Conservation (phyloP, 192 early-diverging fungal genomes). For the Oehlia diaphana region DNA sequence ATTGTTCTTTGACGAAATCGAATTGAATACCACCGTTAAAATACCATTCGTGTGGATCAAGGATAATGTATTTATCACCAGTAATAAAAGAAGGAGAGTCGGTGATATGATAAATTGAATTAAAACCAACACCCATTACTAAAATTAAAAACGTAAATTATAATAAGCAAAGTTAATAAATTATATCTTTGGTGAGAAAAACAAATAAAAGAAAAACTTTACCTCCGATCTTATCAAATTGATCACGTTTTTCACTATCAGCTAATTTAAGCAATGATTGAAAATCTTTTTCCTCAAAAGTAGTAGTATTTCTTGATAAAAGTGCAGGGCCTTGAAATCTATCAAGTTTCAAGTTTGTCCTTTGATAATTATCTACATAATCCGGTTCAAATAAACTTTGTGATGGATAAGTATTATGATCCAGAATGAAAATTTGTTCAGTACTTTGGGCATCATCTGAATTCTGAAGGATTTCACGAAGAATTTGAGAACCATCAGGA, state of each 20-base stretch:
- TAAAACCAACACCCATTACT: slow-evolving; percentile 2
- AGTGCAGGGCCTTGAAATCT: slow-evolving; percentile 33
- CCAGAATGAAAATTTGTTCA: neutral
- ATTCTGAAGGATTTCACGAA: slow-evolving; percentile 45
- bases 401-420: neutral
- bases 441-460: slow-evolving; percentile 28
- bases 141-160: too few relatives aligned
- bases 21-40: slow-evolving; percentile 29
- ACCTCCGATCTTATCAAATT: slow-evolving; percentile 7
- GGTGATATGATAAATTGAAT: slow-evolving; percentile 40
- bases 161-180: too few relatives aligned
- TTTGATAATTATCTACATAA: too few relatives aligned
- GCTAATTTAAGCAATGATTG: slow-evolving; percentile 24
- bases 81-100: slow-evolving; percentile 39
- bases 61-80: slow-evolving; percentile 32
- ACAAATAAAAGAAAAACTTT: too few relatives aligned
- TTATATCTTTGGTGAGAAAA: too few relatives aligned
- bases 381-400: neutral
- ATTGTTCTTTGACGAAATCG: slow-evolving; percentile 23
- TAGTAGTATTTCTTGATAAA: slow-evolving; percentile 21
- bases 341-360: neutral
- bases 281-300: slow-evolving; percentile 29
- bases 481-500: slow-evolving; percentile 45
- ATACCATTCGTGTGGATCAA: slow-evolving; percentile 38
- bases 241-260: slow-evolving; percentile 28